Evolutionary conservation across 2,329 filamentous ascomycete species (phyloP).

Genomic region (Pseudopyricularia javanii): DNA sequence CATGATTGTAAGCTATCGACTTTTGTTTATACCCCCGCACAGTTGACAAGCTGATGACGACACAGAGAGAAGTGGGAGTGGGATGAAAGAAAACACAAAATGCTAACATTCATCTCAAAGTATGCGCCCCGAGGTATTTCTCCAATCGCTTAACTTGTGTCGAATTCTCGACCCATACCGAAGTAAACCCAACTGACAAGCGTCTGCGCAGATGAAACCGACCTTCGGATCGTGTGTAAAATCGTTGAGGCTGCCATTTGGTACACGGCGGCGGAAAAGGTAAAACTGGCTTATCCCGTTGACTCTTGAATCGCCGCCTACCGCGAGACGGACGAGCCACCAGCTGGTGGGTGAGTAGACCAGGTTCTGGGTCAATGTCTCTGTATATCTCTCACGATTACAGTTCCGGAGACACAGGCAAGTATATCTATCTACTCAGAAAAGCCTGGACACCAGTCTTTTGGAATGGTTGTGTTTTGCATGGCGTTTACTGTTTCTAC

Average conservation of each 20-base stretch:
- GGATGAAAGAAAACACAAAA: background rate
- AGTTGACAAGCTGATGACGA: background rate
- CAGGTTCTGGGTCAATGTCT: no score
- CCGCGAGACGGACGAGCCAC: no score
- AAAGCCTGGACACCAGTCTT: no score
- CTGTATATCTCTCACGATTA: no score
- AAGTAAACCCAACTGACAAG: slow-evolving; percentile 2
- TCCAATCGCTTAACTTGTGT: background rate
- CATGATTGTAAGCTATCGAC: slow-evolving; percentile 40
- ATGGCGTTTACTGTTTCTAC: no score
- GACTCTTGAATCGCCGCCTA: background rate
- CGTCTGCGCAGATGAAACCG: slow-evolving; percentile 36
- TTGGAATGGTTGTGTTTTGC: no score
- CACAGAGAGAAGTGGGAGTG: background rate
- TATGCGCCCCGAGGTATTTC: slow-evolving; percentile 58
- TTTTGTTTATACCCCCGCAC: background rate
- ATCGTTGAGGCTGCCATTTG: slow-evolving; percentile 67
- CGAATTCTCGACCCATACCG: background rate
- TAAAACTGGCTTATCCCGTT: slow-evolving; percentile 14
- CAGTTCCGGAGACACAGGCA: no score
- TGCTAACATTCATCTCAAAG: background rate
- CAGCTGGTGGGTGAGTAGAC: no score
- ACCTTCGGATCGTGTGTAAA: slow-evolving; percentile 52
- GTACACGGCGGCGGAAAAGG: slow-evolving; percentile 40
- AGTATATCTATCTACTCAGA: no score